Evolutionary conservation across 2,329 filamentous ascomycete species (phyloP).

Genomic region (Trichoderma sp.): DNA sequence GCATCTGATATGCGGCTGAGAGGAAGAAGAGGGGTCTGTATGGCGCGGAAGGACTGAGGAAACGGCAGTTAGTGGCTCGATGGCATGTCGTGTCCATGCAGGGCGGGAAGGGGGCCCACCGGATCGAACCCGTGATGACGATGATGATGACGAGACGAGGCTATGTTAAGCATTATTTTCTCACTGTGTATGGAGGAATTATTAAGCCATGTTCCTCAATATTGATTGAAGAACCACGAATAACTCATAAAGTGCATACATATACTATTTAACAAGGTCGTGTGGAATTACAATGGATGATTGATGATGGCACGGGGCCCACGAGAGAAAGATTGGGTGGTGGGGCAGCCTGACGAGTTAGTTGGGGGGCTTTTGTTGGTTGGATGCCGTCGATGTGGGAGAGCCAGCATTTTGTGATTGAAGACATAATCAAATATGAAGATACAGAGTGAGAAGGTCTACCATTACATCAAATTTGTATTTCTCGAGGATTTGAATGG

Average conservation of each 20-base stretch:
- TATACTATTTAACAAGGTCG: background rate
- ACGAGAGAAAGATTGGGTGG: background rate
- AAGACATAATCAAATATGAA: background rate
- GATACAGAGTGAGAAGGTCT: background rate
- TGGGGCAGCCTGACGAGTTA: background rate
- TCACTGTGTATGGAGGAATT: too few species aligned
- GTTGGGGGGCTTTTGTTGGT: background rate
- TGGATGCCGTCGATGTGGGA: background rate
- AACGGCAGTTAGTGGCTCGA: slow-evolving; percentile 4
- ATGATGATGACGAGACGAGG: background rate
- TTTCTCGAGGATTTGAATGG: background rate
- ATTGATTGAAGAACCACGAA: background rate
- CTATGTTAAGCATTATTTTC: background rate
- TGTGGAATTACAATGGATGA: background rate
- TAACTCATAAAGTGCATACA: background rate
- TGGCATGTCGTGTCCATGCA: background rate
- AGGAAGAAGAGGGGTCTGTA: background rate
- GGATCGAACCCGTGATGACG: background rate
- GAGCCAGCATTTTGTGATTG: background rate
- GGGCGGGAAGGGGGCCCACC: slow-evolving; percentile 1
- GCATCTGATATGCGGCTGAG: background rate
- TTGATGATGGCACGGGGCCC: background rate
- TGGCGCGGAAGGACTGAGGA: background rate
- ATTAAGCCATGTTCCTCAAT: background rate
- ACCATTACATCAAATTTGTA: background rate